These are phyloP conservation scores for Cytospora piceicola DNA, from an alignment of 2,329 filamentous ascomycete genomes.

Conservation along the genomic window DNA sequence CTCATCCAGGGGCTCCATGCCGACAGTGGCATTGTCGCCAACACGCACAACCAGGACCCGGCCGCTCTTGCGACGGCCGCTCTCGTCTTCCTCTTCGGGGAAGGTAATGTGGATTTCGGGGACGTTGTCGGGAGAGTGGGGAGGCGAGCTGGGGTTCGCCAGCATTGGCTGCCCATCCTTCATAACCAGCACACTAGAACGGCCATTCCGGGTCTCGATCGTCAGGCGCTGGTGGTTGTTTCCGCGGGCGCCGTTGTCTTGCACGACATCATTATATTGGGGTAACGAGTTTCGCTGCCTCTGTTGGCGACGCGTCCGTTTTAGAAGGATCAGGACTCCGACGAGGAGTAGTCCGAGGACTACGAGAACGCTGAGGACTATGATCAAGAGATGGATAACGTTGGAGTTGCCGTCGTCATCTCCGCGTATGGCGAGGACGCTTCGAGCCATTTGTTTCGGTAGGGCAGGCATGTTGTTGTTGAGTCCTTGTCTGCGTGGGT, in stretches of 20 bases:
- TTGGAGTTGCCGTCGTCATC: constrained; percentile 21
- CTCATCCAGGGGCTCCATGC: constrained; percentile 84
- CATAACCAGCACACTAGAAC: constrained; percentile 75
- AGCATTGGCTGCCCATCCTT: constrained; percentile 78
- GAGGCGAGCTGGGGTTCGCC: constrained; percentile 73
- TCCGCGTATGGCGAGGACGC: constrained; percentile 54
- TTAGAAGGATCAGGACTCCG: constrained; percentile 71
- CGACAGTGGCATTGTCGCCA: constrained; percentile 81
- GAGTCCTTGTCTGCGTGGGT: constrained; percentile 30
- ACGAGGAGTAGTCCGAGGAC: constrained; percentile 72
- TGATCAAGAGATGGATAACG: constrained; percentile 76
- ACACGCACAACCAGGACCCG: constrained; percentile 91
- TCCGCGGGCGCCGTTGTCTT: constrained; percentile 47
- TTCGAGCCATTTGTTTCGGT: constrained; percentile 44
- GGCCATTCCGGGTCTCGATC: constrained; percentile 61
- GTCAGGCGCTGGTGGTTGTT: constrained; percentile 60
- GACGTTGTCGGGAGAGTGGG: constrained; percentile 78
- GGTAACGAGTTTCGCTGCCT: constrained; percentile 55
- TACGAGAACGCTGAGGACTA: constrained; percentile 72
- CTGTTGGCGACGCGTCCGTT: constrained; percentile 61
- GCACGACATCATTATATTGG: constrained; percentile 63
- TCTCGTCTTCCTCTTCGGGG: constrained; percentile 89
- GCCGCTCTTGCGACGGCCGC: constrained; percentile 79
- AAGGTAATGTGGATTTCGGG: constrained; percentile 99
- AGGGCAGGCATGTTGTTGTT: constrained; percentile 44